Evolutionary conservation across 257 asterid species (phyloP).

Genomic region (Gynochthodes officinalis): DNA sequence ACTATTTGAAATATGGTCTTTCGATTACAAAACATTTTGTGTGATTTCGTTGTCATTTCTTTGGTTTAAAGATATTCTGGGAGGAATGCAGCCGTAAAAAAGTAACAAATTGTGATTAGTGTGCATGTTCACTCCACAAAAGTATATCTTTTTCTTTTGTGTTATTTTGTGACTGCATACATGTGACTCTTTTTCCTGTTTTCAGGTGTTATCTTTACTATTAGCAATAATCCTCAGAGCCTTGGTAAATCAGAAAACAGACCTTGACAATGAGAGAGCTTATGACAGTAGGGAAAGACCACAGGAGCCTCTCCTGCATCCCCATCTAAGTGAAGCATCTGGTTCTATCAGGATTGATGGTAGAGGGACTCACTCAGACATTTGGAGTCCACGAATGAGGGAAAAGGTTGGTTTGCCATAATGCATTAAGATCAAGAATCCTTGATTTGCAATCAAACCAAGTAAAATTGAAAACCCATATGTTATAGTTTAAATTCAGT

Average conservation of each 20-base stretch:
- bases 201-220: conserved; percentile 62
- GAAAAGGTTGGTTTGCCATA: conserved; percentile 50
- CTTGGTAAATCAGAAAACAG: conserved; percentile 46
- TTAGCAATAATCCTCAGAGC: conserved; percentile 61
- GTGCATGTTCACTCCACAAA: neutral
- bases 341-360: conserved; percentile 51
- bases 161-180: neutral
- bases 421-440: neutral
- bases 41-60: neutral
- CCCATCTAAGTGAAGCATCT: conserved; percentile 44
- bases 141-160: conserved; percentile 5
- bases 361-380: conserved; percentile 38
- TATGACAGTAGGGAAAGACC: conserved; percentile 39
- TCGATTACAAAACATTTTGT: neutral
- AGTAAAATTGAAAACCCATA: neutral
- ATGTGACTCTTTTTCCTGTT: conserved; percentile 15
- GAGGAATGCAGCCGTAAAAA: neutral
- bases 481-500: neutral
- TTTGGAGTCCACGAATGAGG: conserved; percentile 80
- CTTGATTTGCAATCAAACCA: neutral
- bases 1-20: neutral
- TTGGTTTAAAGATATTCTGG: neutral
- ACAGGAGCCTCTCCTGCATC: conserved; percentile 59
- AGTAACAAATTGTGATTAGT: neutral
- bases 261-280: conserved; percentile 51